A percentile compares a stretch with the other conserved stretches of the same genome.
Conservation (phyloP, 1,284 basidiomycete genomes). For the Xerocomus amazonicus region DNA sequence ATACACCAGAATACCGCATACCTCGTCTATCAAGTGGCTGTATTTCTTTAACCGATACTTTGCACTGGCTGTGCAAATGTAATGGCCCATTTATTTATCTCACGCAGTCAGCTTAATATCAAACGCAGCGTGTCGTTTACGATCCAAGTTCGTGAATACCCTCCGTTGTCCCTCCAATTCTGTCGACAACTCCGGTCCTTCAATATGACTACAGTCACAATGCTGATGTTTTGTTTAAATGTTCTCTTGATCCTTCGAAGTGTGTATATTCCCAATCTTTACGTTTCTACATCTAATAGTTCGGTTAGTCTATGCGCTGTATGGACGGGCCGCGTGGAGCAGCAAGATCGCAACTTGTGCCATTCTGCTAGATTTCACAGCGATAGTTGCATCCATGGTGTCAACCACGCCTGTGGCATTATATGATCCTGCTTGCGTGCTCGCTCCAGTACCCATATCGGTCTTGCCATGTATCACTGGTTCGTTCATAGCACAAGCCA, state of each 20-base stretch:
- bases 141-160: slow-evolving; percentile 2
- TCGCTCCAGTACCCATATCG: slow-evolving; percentile 7
- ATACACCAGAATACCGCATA: slow-evolving; percentile 13
- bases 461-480: slow-evolving; percentile 12
- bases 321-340: slow-evolving; percentile 4
- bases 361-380: slow-evolving; percentile 10
- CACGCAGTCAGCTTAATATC: too few relatives aligned
- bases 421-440: slow-evolving; percentile 15
- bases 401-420: slow-evolving; percentile 2
- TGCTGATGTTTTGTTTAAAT: slow-evolving; percentile 19
- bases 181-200: slow-evolving; percentile 15
- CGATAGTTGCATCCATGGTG: not conserved
- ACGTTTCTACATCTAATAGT: not conserved
- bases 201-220: slow-evolving; percentile 11
- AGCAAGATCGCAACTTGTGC: slow-evolving; percentile 4
- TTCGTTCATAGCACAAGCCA: slow-evolving; percentile 14
- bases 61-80: slow-evolving; percentile 18
- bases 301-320: slow-evolving; percentile 19
- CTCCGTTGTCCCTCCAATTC: not conserved
- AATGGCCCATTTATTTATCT: not conserved
- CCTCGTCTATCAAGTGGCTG: slow-evolving; percentile 22
- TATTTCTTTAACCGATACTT: slow-evolving; percentile 20
- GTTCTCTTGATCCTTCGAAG: slow-evolving; percentile 19
- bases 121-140: slow-evolving; percentile 9
- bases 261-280: slow-evolving; percentile 3